Base-by-base conservation (phyloP, 2,329 filamentous ascomycete species). In the Clarireedia homoeocarpa region DNA sequence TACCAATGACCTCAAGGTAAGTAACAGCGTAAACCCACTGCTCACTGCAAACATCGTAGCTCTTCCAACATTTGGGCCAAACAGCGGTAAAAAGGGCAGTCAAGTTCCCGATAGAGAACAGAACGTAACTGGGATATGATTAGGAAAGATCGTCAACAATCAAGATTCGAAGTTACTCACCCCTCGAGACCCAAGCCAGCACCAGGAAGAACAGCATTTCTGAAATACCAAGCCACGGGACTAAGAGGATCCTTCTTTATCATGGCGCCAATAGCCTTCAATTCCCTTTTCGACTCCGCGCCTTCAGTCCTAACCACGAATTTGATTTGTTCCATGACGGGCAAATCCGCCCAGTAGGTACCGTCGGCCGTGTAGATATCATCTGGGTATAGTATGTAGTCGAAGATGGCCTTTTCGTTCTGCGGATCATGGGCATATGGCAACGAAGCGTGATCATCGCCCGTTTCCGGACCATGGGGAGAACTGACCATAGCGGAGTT, bases 81-180 rank as follows among this genome's bases (percentile, higher is more conserved):
- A 84, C 82, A 36, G 82, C 78, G 59, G 82, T 73, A 69, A 96
- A 92, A 10, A 97, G 79, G 4, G 91, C 88, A 68, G 88, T 84
- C 62, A 97, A 77, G 72, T 96, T 96, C 57, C 92, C 92, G 64
- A 97, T 96, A 61, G 91, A 96, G 78, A 97, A 97, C 20, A 97
- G 81, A 44, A 96, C 91, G 69, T 96, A 97, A 65, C 90, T 83
- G 56, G 6, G 34, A 20, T 5, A n/a, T 48, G 2, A 36, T 64
- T 53, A 64, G 57, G 5, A 34, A 34, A 34, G 30, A 4, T 34
- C 30, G 5, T 34, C 6, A 34, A 17, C 17, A 17, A 3, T 34
- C 12, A 51, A 40, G 23, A 14, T 6, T 26, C 17, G 7, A 6
- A 40, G 12, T 40, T 15, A 70, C 75, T 59, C 69, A 82, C 75